Conservation (phyloP, 2,329 filamentous ascomycete species). For the Nemania bipapillata region DNA sequence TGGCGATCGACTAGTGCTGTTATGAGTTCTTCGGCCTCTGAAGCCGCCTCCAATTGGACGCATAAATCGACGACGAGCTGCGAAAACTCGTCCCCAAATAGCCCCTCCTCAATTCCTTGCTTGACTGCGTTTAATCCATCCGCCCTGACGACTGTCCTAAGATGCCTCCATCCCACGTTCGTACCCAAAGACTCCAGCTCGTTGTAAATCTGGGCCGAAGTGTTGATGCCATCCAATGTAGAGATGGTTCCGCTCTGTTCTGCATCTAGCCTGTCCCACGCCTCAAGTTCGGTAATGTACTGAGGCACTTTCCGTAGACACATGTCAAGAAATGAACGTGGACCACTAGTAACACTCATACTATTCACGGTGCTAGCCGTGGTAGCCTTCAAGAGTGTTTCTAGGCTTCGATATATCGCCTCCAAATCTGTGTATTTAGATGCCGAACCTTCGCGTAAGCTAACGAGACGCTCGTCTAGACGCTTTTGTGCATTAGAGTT, state of each 20-base stretch:
- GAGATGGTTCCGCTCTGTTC: slow-evolving; percentile 54
- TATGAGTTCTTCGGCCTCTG: slow-evolving; percentile 58
- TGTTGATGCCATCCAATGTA: slow-evolving; percentile 52
- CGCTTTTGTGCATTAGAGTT: slow-evolving; percentile 34
- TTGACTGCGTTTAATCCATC: slow-evolving; percentile 59
- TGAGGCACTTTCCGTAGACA: slow-evolving; percentile 61
- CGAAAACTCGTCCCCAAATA: slow-evolving; percentile 57
- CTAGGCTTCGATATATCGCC: slow-evolving; percentile 58
- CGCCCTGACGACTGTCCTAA: slow-evolving; percentile 59
- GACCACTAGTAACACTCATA: slow-evolving; percentile 40
- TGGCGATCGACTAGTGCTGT: slow-evolving; percentile 51
- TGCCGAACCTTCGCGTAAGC: slow-evolving; percentile 50
- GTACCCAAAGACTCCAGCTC: slow-evolving; percentile 60
- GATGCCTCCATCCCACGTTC: slow-evolving; percentile 58
- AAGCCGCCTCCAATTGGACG: slow-evolving; percentile 49
- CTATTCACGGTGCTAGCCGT: slow-evolving; percentile 22
- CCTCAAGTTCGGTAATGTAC: slow-evolving; percentile 60
- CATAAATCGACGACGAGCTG: slow-evolving; percentile 58
- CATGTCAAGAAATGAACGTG: slow-evolving; percentile 60
- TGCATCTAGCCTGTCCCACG: slow-evolving; percentile 54
- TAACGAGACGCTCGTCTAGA: slow-evolving; percentile 52
- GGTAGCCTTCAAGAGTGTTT: slow-evolving; percentile 59
- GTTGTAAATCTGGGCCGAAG: slow-evolving; percentile 60
- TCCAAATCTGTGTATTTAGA: slow-evolving; percentile 55
- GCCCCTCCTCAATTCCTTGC: slow-evolving; percentile 56